Percentiles rank a stretch among this genome's conserved stretches.
Evolutionary conservation across 2,329 filamentous ascomycete genomes (phyloP).

Genomic region (Aureobasidium melanogenum): DNA sequence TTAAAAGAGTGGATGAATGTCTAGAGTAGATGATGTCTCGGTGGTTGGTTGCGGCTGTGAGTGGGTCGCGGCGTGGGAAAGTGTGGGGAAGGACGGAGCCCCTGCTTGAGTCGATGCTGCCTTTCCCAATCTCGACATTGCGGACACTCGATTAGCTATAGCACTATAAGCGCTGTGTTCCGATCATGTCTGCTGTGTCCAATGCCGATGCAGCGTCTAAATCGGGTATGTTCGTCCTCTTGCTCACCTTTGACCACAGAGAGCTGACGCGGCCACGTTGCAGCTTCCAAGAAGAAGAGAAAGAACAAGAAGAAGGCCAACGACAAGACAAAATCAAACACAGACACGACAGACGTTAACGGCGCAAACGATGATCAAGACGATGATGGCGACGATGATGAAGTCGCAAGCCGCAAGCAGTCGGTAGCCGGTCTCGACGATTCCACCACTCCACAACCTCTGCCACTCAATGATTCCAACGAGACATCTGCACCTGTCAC

Average conservation of each 20-base stretch:
- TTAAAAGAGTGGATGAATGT: background rate
- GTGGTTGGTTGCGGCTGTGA: background rate
- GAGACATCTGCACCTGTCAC: background rate
- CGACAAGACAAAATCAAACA: slow-evolving; percentile 34
- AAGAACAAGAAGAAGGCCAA: slow-evolving; percentile 49
- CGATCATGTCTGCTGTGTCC: slow-evolving; percentile 15
- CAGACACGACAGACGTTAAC: slow-evolving; percentile 26
- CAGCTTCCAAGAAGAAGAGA: slow-evolving; percentile 46
- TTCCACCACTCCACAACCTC: slow-evolving; percentile 9
- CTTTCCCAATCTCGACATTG: background rate
- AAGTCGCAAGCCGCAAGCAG: background rate
- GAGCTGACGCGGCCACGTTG: slow-evolving; percentile 16
- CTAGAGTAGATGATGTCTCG: background rate
- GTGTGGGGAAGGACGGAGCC: slow-evolving; percentile 7
- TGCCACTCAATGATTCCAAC: slow-evolving; percentile 15
- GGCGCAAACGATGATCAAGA: slow-evolving; percentile 27
- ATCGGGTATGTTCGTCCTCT: slow-evolving; percentile 14
- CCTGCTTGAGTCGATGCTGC: background rate
- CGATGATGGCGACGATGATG: slow-evolving; percentile 31
- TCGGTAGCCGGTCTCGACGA: background rate
- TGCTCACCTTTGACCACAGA: background rate
- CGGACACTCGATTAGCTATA: background rate
- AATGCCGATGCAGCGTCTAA: slow-evolving; percentile 14
- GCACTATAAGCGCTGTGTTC: background rate
- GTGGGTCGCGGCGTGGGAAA: background rate